Conservation (phyloP, 306 rosid genomes). For the Rubus idaeus region DNA sequence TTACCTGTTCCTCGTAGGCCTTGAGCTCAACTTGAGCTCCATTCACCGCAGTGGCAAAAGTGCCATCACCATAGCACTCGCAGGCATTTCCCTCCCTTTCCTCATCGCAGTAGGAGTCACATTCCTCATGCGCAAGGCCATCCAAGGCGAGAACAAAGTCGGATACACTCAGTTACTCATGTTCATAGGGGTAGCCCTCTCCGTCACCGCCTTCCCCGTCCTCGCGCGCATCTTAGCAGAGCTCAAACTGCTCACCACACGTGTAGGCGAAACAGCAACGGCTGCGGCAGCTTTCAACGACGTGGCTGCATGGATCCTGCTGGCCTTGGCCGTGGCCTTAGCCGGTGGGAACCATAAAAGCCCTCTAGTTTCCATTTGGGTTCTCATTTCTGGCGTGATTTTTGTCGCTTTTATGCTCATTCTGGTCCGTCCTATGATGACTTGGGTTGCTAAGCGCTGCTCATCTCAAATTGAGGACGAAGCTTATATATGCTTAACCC, state of each 20-base stretch:
- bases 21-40: conserved; percentile 16
- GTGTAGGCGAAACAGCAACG: conserved; percentile 8
- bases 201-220: conserved; percentile 30
- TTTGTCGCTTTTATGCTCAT: conserved; percentile 64
- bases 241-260: conserved; percentile 26
- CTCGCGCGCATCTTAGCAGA: conserved; percentile 27
- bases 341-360: conserved; percentile 37
- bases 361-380: conserved; percentile 64
- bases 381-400: conserved; percentile 46
- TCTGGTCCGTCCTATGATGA: conserved; percentile 40
- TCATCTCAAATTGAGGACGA: conserved; percentile 33
- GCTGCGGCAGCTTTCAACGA: conserved; percentile 29
- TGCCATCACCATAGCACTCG: conserved; percentile 19
- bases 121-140: conserved; percentile 8
- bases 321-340: conserved; percentile 21
- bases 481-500: conserved; percentile 52
- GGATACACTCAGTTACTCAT: conserved; percentile 10
- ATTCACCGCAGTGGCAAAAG: conserved; percentile 14
- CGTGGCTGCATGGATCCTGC: conserved; percentile 23
- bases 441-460: conserved; percentile 1
- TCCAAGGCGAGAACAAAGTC: conserved; percentile 8
- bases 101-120: conserved; percentile 7
- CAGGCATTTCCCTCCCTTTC: conserved; percentile 23
- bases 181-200: conserved; percentile 23
- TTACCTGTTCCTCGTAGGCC: conserved; percentile 23